These are phyloP conservation scores for Tephrocybe sp. DNA, from an alignment of 768 basidiomycete genomes.

Conservation along the genomic window DNA sequence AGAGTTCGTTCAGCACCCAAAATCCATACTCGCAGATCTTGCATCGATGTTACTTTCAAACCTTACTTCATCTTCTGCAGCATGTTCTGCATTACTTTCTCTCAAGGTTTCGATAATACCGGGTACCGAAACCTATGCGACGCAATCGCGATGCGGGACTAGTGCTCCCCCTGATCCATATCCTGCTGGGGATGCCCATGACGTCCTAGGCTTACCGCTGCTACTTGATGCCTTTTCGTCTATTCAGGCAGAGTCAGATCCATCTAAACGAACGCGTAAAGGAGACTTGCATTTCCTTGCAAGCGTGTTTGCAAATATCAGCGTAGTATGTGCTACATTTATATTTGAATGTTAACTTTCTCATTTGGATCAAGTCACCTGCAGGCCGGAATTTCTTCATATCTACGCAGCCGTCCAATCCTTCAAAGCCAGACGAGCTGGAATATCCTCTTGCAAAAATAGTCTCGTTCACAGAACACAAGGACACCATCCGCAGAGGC, in stretches of 20 bases:
- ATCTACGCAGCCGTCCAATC: conserved; percentile 56
- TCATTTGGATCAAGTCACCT: conserved; percentile 49
- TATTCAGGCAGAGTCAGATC: conserved; percentile 45
- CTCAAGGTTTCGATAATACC: conserved; percentile 65
- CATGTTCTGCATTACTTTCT: conserved; percentile 61
- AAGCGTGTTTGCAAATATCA: conserved; percentile 92
- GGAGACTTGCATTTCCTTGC: conserved; percentile 88
- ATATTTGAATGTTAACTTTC: background rate
- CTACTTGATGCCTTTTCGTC: conserved; percentile 88
- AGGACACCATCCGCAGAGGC: conserved; percentile 79
- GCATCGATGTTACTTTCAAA: conserved; percentile 99
- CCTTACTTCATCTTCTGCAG: conserved; percentile 69
- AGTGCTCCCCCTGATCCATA: conserved; percentile 72
- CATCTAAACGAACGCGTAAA: conserved; percentile 55
- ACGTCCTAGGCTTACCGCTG: conserved; percentile 69
- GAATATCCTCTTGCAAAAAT: conserved; percentile 86
- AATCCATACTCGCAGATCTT: conserved; percentile 87
- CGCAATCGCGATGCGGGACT: conserved; percentile 78
- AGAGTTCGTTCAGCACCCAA: conserved; percentile 62
- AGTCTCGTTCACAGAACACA: conserved; percentile 86
- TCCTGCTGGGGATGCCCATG: conserved; percentile 48
- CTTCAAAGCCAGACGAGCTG: conserved; percentile 40
- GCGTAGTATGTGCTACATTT: conserved; percentile 45
- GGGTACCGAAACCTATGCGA: conserved; percentile 59
- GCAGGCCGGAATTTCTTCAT: conserved; percentile 80